phyloP scores from a whole-genome alignment of 2,329 filamentous ascomycete species.

The Colletotrichum noveboracense region DNA sequence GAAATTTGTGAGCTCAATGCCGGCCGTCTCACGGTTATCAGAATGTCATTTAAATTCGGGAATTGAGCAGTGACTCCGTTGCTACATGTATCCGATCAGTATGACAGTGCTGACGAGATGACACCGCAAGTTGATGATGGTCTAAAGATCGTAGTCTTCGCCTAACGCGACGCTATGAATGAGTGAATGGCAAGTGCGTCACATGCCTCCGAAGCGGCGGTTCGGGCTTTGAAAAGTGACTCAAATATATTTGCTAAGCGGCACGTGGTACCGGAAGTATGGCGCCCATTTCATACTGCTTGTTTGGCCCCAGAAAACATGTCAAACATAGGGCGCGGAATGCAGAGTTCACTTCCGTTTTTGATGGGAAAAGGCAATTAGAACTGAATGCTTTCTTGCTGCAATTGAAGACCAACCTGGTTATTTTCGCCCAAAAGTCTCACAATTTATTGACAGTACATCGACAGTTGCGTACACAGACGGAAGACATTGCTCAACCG shows the following conservation, averaged over 20 bases:
- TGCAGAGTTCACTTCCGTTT: neutral
- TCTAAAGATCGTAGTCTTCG: neutral
- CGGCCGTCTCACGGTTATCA: neutral
- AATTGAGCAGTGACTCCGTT: neutral
- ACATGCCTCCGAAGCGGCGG: neutral
- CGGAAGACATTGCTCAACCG: neutral
- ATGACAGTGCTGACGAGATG: neutral
- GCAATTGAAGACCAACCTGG: accelerated
- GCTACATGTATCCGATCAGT: neutral
- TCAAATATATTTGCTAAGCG: neutral
- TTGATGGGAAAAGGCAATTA: neutral
- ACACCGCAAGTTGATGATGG: neutral
- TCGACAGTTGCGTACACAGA: neutral
- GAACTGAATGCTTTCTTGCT: neutral
- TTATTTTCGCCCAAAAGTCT: neutral
- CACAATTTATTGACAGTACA: neutral
- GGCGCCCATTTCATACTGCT: neutral
- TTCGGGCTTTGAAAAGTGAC: neutral
- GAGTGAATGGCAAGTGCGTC: neutral
- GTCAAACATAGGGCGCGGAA: neutral
- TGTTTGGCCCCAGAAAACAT: neutral
- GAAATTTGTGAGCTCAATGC: neutral
- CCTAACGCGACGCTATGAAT: neutral
- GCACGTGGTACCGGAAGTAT: neutral
- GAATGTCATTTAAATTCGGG: neutral